These are phyloP conservation scores for Naganishia liquefaciens DNA, from an alignment of 1,284 basidiomycete genomes.

Conservation along the genomic window DNA sequence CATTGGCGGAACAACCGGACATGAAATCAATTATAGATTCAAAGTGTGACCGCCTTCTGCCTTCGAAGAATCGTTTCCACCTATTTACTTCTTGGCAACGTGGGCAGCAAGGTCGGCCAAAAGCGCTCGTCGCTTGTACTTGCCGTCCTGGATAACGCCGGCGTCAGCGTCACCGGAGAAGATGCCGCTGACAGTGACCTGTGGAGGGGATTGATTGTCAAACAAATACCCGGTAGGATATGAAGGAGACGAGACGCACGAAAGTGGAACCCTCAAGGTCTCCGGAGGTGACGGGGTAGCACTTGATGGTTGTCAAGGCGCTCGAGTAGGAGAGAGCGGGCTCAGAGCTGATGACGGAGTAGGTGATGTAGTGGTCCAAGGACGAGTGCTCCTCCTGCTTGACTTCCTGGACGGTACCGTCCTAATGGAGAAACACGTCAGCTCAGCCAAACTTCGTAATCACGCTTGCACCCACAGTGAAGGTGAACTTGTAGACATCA, in stretches of 20 bases:
- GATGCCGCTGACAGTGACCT: constrained; percentile 32
- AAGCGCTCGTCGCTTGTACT: constrained; percentile 45
- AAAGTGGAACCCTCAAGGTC: constrained; percentile 40
- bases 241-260: constrained; percentile 35
- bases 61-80: not conserved
- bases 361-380: constrained; percentile 46
- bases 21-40: not conserved
- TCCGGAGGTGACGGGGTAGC: constrained; percentile 35
- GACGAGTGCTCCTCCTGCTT: constrained; percentile 47
- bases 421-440: constrained; percentile 35
- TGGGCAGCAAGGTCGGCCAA: constrained; percentile 44
- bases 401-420: constrained; percentile 38
- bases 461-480: not conserved
- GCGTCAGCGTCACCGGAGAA: constrained; percentile 43
- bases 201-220: not conserved
- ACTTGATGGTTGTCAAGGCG: constrained; percentile 42
- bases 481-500: constrained; percentile 34
- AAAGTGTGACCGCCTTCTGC: not conserved
- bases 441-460: constrained; percentile 9
- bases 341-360: constrained; percentile 41
- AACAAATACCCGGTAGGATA: not conserved
- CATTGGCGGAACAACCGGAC: not conserved
- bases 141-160: constrained; percentile 42
- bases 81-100: constrained; percentile 32
- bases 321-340: constrained; percentile 45